Evolutionary conservation across 495 filamentous ascomycete genomes (phyloP).

Genomic region (Aspergillus baeticus): DNA sequence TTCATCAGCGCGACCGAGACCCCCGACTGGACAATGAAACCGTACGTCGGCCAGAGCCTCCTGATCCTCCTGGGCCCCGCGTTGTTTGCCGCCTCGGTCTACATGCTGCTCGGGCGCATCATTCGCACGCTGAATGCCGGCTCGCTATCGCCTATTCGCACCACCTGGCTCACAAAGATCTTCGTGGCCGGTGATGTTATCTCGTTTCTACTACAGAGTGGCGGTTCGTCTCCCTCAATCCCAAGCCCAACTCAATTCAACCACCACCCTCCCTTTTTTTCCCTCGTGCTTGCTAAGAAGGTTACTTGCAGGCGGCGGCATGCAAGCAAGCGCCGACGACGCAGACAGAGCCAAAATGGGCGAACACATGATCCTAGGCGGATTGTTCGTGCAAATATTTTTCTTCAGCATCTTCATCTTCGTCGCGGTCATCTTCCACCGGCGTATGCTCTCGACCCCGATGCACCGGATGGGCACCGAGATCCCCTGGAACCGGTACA

Average conservation of each 20-base stretch:
- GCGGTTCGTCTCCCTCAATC: slow-evolving; percentile 17
- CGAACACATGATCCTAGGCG: slow-evolving; percentile 37
- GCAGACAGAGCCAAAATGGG: slow-evolving; percentile 16
- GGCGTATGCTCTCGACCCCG: slow-evolving; percentile 23
- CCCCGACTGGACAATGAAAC: slow-evolving; percentile 22
- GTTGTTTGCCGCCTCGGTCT: slow-evolving; percentile 51
- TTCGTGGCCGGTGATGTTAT: slow-evolving; percentile 31
- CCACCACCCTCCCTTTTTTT: no score
- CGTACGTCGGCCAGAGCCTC: slow-evolving; percentile 33
- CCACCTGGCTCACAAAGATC: slow-evolving; percentile 25
- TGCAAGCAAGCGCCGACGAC: not conserved
- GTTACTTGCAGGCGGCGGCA: not conserved
- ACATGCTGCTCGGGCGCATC: slow-evolving; percentile 54
- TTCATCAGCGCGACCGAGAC: slow-evolving; percentile 27
- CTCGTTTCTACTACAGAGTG: slow-evolving; percentile 25
- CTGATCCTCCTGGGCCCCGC: slow-evolving; percentile 32
- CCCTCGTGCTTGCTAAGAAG: no score
- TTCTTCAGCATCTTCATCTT: slow-evolving; percentile 24
- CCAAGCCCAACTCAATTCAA: no score
- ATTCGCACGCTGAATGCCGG: slow-evolving; percentile 45
- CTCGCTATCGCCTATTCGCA: slow-evolving; percentile 14
- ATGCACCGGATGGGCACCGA: not conserved
- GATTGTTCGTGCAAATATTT: slow-evolving; percentile 32
- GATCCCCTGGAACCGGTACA: not conserved
- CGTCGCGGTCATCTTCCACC: slow-evolving; percentile 27